Conservation (phyloP, 2,329 filamentous ascomycete genomes). For the Huntiella savannae region DNA sequence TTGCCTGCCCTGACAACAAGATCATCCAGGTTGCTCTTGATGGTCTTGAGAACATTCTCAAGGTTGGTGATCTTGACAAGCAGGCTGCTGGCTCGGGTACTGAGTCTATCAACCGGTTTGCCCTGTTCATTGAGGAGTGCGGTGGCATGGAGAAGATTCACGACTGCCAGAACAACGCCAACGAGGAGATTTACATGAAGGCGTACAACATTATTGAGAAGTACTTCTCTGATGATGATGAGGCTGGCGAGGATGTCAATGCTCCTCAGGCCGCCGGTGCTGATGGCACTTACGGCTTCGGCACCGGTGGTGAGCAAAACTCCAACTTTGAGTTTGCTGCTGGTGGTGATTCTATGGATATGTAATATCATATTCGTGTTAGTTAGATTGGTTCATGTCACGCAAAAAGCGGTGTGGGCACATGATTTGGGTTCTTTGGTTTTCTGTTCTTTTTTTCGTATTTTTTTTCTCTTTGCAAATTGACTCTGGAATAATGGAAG, state of each 20-base stretch:
- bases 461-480: neutral
- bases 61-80: conserved; percentile 98
- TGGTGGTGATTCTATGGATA: conserved; percentile 44
- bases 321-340: conserved; percentile 90
- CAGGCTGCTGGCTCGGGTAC: conserved; percentile 57
- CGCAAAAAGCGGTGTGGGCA: neutral
- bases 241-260: conserved; percentile 58
- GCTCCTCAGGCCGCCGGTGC: conserved; percentile 50
- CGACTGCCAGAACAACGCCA: conserved; percentile 98
- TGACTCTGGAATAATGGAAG: neutral
- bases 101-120: conserved; percentile 85
- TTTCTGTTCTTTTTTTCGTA: too few species aligned
- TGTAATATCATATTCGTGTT: conserved; percentile 25
- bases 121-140: conserved; percentile 95
- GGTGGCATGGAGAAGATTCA: conserved; percentile 99
- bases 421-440: neutral
- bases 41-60: conserved; percentile 95
- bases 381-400: neutral
- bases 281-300: conserved; percentile 65
- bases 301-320: conserved; percentile 46
- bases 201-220: conserved; percentile 99
- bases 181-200: conserved; percentile 99
- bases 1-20: conserved; percentile 96
- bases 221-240: conserved; percentile 98
- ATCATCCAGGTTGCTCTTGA: conserved; percentile 98